Evolutionary conservation across 2,329 filamentous ascomycete genomes (phyloP).

Genomic region (Apiospora phragmitis): DNA sequence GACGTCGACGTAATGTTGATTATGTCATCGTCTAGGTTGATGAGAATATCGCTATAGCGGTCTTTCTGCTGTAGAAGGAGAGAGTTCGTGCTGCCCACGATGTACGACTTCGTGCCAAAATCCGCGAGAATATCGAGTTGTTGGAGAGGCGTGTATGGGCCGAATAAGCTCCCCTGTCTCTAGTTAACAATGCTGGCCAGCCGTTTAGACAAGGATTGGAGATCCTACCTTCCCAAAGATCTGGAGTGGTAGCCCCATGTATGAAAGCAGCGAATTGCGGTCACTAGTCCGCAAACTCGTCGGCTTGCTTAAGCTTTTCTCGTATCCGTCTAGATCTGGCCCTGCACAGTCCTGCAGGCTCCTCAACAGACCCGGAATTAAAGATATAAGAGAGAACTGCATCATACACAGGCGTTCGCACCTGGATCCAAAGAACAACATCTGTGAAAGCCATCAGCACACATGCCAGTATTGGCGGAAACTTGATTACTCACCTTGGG

Average conservation of each 20-base stretch:
- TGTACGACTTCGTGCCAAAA: slow-evolving; percentile 92
- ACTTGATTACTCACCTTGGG: slow-evolving; percentile 68
- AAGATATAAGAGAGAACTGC: slow-evolving; percentile 92
- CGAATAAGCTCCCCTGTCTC: slow-evolving; percentile 81
- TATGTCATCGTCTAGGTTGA: slow-evolving; percentile 85
- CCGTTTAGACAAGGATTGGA: background rate
- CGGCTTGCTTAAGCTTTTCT: slow-evolving; percentile 71
- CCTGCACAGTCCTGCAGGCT: slow-evolving; percentile 94
- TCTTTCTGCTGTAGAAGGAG: slow-evolving; percentile 92
- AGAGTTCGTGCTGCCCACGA: slow-evolving; percentile 96
- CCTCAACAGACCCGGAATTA: slow-evolving; percentile 89
- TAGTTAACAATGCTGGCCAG: background rate
- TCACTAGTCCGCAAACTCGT: slow-evolving; percentile 91
- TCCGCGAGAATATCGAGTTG: slow-evolving; percentile 93
- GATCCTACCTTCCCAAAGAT: slow-evolving; percentile 80
- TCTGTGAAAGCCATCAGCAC: slow-evolving; percentile 53
- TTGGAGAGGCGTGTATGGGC: slow-evolving; percentile 94
- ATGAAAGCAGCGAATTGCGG: slow-evolving; percentile 82
- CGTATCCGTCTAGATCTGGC: slow-evolving; percentile 85
- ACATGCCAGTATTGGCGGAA: background rate
- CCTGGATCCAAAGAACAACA: slow-evolving; percentile 97
- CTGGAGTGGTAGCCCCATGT: slow-evolving; percentile 93
- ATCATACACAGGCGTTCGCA: slow-evolving; percentile 97
- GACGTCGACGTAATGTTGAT: slow-evolving; percentile 83
- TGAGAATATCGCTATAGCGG: slow-evolving; percentile 91